Evolutionary conservation across 108 stramenopile species (phyloP), one percentile per base, ranked within the genome.

Genomic region (Nitzschia sp.): DNA sequence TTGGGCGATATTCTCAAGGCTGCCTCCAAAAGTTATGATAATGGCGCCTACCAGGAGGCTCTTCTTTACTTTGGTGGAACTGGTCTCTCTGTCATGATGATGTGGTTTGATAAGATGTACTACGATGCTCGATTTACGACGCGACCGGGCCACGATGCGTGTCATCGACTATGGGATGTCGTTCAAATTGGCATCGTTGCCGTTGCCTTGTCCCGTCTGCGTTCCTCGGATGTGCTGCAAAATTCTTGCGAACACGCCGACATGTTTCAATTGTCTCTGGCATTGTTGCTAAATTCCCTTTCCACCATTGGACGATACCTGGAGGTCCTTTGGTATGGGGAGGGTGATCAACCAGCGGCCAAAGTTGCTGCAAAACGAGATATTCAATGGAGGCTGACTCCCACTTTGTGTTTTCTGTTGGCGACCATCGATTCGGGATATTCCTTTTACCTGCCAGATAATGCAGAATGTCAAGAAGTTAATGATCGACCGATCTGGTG

Each of bases 71-170:
- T 82, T 38, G 3, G 54, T 53, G 68, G 62, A 0, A 6, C 33
- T 52, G 45, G 45, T 9, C 67, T 66, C 32, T 50, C 75, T 0
- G 34, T 63, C 44, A 60, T 69, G 31, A 63, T 60, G 50, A 58
- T 77, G 63, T 77, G 76, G 76, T 67, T 53, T 34, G 66, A 77
- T 22, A 77, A 67, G 34, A 31, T 72, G 13, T 59, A 54, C 32
- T 77, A 53, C 35, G 76, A 77, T 73, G 53, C 65, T 9, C 47
- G 64, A 16, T 77, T 77, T 30, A 59, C 53, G n/a, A 67, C 66
- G 1, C 19, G 59, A 53, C 62, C 61, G 2, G 61, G 52, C 2
- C 46, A 79, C 35, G 78, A 83, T 47, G 27, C 55, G 13, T 54
- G 50, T 3, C 82, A 83, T 58, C 41, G 66, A 27, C 5, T 73